Conservation (phyloP, 257 asterid species). For the Solanum appendiculatum region DNA sequence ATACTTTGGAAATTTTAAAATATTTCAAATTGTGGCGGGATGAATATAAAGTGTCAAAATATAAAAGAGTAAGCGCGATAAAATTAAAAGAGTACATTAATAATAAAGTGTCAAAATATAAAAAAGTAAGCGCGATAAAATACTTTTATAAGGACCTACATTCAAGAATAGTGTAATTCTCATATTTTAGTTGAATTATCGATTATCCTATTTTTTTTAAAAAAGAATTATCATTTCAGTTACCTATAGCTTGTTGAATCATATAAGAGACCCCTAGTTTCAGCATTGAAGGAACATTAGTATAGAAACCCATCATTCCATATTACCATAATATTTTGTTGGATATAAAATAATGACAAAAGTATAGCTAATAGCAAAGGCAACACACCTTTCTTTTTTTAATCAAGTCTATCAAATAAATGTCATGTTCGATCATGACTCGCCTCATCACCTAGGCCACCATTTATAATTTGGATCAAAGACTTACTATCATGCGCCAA, state of each 20-base stretch:
- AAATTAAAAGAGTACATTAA: neutral
- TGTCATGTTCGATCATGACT: neutral
- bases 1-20: neutral
- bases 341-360: neutral
- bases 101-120: neutral
- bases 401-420: neutral
- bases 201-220: too few species aligned
- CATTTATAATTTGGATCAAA: neutral
- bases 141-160: neutral
- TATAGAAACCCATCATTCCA: neutral
- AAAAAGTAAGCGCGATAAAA: neutral
- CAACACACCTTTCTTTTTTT: rapidly evolving
- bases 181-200: neutral
- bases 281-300: neutral
- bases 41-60: neutral
- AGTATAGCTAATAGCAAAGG: neutral
- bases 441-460: neutral
- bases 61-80: neutral
- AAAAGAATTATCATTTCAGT: neutral
- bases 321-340: neutral
- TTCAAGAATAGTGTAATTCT: neutral
- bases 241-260: neutral
- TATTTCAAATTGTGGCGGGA: neutral
- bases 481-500: neutral
- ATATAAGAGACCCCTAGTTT: neutral